Evolutionary conservation across 345 rosid species (phyloP), one percentile per base, ranked within the genome.

Genomic region (Brassica nigra): DNA sequence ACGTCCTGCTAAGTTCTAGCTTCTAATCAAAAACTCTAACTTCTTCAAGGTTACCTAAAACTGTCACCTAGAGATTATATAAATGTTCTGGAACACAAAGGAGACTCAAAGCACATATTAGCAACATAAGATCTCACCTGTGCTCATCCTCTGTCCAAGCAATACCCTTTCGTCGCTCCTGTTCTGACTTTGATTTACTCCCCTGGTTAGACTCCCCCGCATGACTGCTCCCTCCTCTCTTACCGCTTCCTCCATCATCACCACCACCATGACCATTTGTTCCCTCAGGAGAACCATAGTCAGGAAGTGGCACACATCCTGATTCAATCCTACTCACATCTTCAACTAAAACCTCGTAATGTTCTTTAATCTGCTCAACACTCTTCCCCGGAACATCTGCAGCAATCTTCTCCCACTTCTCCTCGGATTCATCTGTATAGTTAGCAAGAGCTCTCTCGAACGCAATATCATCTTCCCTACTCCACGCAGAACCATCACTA

Each of bases 141-240:
- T 54, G 59, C 37, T 95, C 99, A 49, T 93, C 98, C 83, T 93
- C 99, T 2, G 99, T 90, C 99, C 99, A 95, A 29, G 98, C 97
- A 85, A 90, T 90, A 70, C 99, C 98, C 83, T 93, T 95, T 23
- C 99, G 91, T 5, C 97, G 93, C 81, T 95, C 99, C 85, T 93
- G 98, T 80, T 93, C 99, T 16, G 94, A 81, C 80, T 90, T 91
- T 9, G 95, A 86, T 85, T 91, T 95, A 78, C 84, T 87, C 68
- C 90, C 97, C 37, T 93, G 96, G 81, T 82, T 87, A 62, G 93
- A 84, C 58, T 93, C 95, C 5, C 86, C 76, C 55, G 71, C 77
- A 74, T 87, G 88, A 68, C 86, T 72, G 62, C 88, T 89, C 39
- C 91, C 81, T 29, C 92, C 91, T 72, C 73, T 82, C 82, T 91